phyloP scores from a whole-genome alignment of 257 asterid species.

The Solanum sejunctum region DNA sequence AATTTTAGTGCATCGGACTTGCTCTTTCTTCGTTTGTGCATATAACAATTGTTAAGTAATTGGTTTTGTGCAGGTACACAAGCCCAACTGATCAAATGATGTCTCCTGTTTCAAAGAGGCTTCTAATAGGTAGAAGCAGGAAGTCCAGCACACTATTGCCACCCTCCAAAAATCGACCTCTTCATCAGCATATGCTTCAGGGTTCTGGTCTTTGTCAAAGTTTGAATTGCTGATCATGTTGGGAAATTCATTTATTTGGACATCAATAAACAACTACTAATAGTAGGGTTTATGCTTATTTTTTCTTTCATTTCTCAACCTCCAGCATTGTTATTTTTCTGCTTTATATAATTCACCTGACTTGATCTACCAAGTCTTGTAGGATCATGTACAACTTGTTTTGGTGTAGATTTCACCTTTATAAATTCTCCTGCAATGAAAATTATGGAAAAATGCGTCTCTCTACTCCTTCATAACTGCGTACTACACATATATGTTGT shows the following conservation, averaged over 20 bases:
- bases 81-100: slow-evolving; percentile 69
- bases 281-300: background rate
- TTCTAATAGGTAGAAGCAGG: slow-evolving; percentile 25
- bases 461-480: too few relatives aligned
- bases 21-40: too few relatives aligned
- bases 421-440: background rate
- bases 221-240: slow-evolving; percentile 1
- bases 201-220: slow-evolving; percentile 8
- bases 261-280: background rate
- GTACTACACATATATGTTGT: too few relatives aligned
- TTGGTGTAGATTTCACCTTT: background rate
- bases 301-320: background rate
- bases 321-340: background rate
- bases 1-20: too few relatives aligned
- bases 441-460: too few relatives aligned
- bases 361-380: background rate
- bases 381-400: background rate
- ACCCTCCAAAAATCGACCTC: slow-evolving; percentile 26
- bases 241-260: background rate
- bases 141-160: slow-evolving; percentile 40
- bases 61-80: slow-evolving; percentile 27
- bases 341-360: background rate
- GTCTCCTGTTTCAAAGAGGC: slow-evolving; percentile 55
- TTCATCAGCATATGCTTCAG: background rate
- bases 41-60: background rate